These are phyloP conservation scores for Plasmodium chabaudi DNA, from an alignment of 169 alveolate genomes.

Conservation along the genomic window DNA sequence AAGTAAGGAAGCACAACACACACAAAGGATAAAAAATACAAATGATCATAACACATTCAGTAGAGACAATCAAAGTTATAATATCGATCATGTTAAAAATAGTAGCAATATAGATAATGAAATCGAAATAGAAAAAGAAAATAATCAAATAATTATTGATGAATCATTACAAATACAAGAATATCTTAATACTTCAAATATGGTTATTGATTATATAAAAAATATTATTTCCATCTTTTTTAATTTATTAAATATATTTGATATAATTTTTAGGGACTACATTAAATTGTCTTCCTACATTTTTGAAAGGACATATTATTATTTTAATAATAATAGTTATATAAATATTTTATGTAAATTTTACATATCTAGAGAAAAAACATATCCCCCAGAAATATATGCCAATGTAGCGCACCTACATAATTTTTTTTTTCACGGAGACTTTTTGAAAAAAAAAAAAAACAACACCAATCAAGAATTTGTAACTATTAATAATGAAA, in stretches of 20 bases:
- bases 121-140: background rate
- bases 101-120: too few relatives aligned
- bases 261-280: constrained; percentile 13
- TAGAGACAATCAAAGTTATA: background rate
- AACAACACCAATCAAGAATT: background rate
- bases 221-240: constrained; percentile 17
- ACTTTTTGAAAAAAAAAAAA: background rate
- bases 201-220: constrained; percentile 26
- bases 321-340: constrained; percentile 8
- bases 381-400: constrained; percentile 14
- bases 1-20: constrained; percentile 9
- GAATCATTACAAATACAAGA: constrained; percentile 27
- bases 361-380: constrained; percentile 4
- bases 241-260: constrained; percentile 19
- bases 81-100: background rate
- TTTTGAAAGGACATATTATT: constrained; percentile 42
- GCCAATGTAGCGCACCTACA: constrained; percentile 32
- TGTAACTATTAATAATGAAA: too few relatives aligned
- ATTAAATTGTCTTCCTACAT: constrained; percentile 16
- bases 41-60: too few relatives aligned
- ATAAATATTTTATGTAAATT: constrained; percentile 9
- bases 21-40: background rate
- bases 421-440: constrained; percentile 8
- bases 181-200: constrained; percentile 21
- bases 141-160: background rate